Evolutionary conservation across 2,329 filamentous ascomycete genomes (phyloP).

Genomic region (Bretziella fagacearum): DNA sequence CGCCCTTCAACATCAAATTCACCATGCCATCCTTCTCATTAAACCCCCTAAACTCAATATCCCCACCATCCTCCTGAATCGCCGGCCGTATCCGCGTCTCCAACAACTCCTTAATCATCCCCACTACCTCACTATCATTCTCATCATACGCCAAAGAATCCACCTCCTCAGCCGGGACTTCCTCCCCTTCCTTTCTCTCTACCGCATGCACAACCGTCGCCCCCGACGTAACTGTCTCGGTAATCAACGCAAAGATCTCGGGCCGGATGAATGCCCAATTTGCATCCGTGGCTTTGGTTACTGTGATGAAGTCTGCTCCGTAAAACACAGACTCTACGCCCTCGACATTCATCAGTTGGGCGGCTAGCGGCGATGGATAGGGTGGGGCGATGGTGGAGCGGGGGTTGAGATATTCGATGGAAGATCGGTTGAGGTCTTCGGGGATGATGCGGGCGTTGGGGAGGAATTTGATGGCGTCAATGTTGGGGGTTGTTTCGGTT

Average conservation of each 20-base stretch:
- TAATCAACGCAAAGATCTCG: slow-evolving; percentile 89
- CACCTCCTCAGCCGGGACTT: slow-evolving; percentile 28
- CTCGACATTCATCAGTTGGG: slow-evolving; percentile 81
- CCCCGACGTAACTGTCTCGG: slow-evolving; percentile 73
- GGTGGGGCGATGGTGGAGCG: slow-evolving; percentile 77
- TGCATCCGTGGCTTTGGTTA: slow-evolving; percentile 74
- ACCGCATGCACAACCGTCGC: slow-evolving; percentile 61
- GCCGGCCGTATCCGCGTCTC: slow-evolving; percentile 89
- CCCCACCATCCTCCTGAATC: slow-evolving; percentile 93
- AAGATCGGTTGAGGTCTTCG: slow-evolving; percentile 51
- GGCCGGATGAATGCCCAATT: slow-evolving; percentile 93
- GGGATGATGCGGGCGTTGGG: slow-evolving; percentile 80
- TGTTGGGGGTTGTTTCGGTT: slow-evolving; percentile 84
- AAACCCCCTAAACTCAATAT: slow-evolving; percentile 91
- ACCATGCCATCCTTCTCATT: slow-evolving; percentile 55
- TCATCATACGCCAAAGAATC: slow-evolving; percentile 73
- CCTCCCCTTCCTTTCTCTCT: slow-evolving; percentile 40
- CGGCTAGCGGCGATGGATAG: slow-evolving; percentile 77
- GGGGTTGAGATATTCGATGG: slow-evolving; percentile 81
- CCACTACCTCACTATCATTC: slow-evolving; percentile 82
- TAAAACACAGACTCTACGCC: slow-evolving; percentile 93
- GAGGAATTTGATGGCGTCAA: slow-evolving; percentile 91
- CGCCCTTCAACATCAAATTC: slow-evolving; percentile 72
- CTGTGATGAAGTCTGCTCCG: slow-evolving; percentile 87
- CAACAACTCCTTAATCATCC: slow-evolving; percentile 96